Conservation (phyloP, 345 rosid species). For the Eutrema yunnanense region DNA sequence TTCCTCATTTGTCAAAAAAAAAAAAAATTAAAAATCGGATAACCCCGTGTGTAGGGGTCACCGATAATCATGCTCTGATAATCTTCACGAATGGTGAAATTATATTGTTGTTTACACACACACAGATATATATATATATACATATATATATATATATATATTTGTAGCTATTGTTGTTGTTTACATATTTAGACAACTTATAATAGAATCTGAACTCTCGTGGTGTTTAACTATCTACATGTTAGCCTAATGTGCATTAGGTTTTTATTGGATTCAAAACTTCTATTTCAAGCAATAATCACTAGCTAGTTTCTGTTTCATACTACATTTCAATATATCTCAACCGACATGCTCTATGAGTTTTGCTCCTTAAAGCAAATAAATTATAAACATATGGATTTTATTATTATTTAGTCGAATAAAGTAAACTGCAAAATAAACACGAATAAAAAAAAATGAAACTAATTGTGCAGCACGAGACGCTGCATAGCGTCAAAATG, state of each 20-base stretch:
- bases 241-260: background rate
- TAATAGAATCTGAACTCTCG: background rate
- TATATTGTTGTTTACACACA: too few relatives aligned
- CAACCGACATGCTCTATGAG: background rate
- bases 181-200: background rate
- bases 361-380: background rate
- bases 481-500: slow-evolving; percentile 20
- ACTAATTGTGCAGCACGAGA: slow-evolving; percentile 7
- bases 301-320: background rate
- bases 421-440: background rate
- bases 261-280: background rate
- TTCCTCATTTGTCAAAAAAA: too few relatives aligned
- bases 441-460: background rate
- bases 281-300: slow-evolving; percentile 10
- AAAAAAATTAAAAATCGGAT: too few relatives aligned
- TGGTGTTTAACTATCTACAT: background rate
- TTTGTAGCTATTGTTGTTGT: too few relatives aligned
- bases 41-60: too few relatives aligned
- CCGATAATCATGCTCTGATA: too few relatives aligned
- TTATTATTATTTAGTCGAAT: background rate
- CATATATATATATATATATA: too few relatives aligned
- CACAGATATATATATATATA: too few relatives aligned
- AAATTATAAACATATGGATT: background rate
- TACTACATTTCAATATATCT: background rate
- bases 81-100: too few relatives aligned